Conservation (phyloP, 768 basidiomycete species). For the Agaricus bisporus region DNA sequence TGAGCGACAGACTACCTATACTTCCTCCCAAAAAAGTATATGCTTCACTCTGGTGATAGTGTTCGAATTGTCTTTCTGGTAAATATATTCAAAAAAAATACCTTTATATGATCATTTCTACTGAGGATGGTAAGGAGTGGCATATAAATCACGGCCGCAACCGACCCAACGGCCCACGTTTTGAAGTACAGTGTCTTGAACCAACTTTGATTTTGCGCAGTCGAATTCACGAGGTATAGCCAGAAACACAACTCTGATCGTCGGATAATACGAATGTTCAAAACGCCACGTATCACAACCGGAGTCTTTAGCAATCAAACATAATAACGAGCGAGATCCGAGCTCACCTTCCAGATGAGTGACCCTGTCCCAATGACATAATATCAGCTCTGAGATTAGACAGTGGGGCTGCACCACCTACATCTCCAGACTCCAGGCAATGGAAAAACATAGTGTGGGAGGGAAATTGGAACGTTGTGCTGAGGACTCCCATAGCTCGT, state of each 20-base stretch:
- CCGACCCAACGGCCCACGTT: conserved; percentile 63
- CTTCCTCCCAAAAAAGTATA: conserved; percentile 66
- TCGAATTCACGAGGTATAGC: conserved; percentile 73
- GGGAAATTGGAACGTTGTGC: conserved; percentile 55
- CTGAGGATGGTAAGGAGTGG: conserved; percentile 65
- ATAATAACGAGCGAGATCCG: neutral
- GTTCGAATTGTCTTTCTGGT: neutral
- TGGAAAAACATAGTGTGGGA: conserved; percentile 52
- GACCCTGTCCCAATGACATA: conserved; percentile 36
- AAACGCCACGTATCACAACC: neutral
- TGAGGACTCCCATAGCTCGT: conserved; percentile 42
- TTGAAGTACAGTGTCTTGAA: conserved; percentile 73
- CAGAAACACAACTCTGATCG: conserved; percentile 76
- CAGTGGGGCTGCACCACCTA: conserved; percentile 26
- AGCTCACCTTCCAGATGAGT: conserved; percentile 71
- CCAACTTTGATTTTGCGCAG: conserved; percentile 64
- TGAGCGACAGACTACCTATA: conserved; percentile 61
- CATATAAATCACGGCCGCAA: conserved; percentile 55
- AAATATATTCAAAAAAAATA: conserved; percentile 23
- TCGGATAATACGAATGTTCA: neutral
- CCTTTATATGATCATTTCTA: conserved; percentile 52
- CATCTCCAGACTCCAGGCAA: conserved; percentile 76
- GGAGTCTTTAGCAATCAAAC: neutral
- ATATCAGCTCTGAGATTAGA: neutral
- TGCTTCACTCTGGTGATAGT: conserved; percentile 52